Conservation (phyloP, 176 grass and related monocot genomes). For the Lolium rigidum region DNA sequence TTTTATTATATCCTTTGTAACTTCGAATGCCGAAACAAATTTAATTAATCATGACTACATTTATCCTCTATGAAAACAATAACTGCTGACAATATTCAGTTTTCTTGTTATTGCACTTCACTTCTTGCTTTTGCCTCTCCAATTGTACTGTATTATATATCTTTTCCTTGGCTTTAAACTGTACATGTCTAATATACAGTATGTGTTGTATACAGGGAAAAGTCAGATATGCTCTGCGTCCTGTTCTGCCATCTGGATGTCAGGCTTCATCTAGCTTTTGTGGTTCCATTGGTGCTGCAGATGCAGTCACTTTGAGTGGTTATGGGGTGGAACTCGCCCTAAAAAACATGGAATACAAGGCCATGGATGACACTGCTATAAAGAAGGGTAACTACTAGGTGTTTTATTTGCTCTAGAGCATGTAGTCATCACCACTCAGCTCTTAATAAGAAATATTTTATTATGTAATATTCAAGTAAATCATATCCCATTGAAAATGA, state of each 20-base stretch:
- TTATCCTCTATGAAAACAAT: neutral
- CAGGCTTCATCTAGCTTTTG: conserved; percentile 77
- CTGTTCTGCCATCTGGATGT: conserved; percentile 86
- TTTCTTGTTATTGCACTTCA: neutral
- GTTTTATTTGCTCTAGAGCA: conserved; percentile 31
- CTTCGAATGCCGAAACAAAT: neutral
- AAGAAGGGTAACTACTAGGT: conserved; percentile 74
- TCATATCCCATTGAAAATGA: conserved; percentile 2
- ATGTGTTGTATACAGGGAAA: conserved; percentile 68
- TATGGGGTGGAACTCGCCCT: conserved; percentile 98
- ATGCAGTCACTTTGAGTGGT: conserved; percentile 92
- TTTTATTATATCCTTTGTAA: conserved; percentile 15
- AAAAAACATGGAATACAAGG: conserved; percentile 99
- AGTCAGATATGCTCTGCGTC: conserved; percentile 82
- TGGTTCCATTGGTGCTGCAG: conserved; percentile 79
- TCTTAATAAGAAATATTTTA: neutral
- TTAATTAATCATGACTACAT: conserved; percentile 8
- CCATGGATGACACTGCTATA: conserved; percentile 93
- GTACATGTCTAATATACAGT: conserved; percentile 37
- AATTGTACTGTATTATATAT: conserved; percentile 5
- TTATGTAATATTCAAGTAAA: conserved; percentile 32
- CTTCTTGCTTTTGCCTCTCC: conserved; percentile 34
- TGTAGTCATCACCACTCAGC: conserved; percentile 3
- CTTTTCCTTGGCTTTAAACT: conserved; percentile 19
- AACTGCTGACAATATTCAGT: conserved; percentile 11